phyloP scores from a whole-genome alignment of 2,329 filamentous ascomycete genomes.

The Fusarium begoniae region DNA sequence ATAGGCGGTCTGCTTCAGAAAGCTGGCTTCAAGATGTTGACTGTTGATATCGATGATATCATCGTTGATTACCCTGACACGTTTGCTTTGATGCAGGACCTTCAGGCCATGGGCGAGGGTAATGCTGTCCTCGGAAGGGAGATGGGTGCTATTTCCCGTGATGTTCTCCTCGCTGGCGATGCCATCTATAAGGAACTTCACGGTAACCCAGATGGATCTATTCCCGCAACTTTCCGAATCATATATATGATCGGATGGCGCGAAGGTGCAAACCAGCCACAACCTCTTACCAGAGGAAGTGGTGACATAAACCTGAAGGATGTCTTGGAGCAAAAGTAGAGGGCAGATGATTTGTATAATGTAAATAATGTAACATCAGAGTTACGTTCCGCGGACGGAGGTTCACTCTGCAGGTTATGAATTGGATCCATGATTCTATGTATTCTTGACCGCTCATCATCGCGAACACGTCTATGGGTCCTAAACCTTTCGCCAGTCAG shows the following conservation, averaged over 20 bases:
- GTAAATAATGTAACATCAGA: conserved; percentile 24
- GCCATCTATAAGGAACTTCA: conserved; percentile 90
- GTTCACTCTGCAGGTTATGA: neutral
- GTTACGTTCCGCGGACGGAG: neutral
- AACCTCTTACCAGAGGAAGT: conserved; percentile 84
- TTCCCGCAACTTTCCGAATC: conserved; percentile 92
- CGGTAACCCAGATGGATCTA: conserved; percentile 77
- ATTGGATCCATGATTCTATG: conserved; percentile 32
- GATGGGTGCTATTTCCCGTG: conserved; percentile 77
- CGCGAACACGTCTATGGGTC: conserved; percentile 4
- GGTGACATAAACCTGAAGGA: conserved; percentile 91
- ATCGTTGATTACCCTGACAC: conserved; percentile 92
- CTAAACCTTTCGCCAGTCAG: conserved; percentile 83
- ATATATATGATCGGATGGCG: conserved; percentile 99
- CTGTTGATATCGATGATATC: conserved; percentile 97
- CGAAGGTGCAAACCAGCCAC: conserved; percentile 78
- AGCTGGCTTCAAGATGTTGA: conserved; percentile 94
- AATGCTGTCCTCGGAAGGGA: conserved; percentile 90
- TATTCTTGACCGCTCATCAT: conserved; percentile 23
- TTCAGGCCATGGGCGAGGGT: conserved; percentile 95
- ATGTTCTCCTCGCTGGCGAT: conserved; percentile 87
- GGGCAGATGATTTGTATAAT: conserved; percentile 4
- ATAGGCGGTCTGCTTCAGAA: conserved; percentile 86
- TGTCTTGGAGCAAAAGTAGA: conserved; percentile 63
- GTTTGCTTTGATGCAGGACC: conserved; percentile 90